phyloP scores from a whole-genome alignment of 1,139 yeast species.

The Ashbya aceris region DNA sequence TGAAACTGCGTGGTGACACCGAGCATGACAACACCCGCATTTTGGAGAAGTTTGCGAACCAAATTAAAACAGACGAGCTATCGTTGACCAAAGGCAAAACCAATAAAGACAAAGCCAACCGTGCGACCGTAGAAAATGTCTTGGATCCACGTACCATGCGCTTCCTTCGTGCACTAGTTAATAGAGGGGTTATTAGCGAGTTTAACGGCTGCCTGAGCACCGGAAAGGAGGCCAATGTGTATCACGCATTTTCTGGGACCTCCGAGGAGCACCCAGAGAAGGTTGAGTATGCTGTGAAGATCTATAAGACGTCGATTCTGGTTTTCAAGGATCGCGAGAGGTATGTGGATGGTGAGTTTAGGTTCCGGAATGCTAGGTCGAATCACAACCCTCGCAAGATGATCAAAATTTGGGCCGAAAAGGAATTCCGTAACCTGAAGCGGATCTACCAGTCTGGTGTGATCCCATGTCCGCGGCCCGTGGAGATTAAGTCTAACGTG shows the following conservation, averaged over 20 bases:
- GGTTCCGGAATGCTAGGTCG: slow-evolving; percentile 76
- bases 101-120: slow-evolving; percentile 73
- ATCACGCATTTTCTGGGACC: slow-evolving; percentile 73
- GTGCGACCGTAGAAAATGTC: slow-evolving; percentile 96
- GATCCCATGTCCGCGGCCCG: slow-evolving; percentile 87
- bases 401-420: slow-evolving; percentile 98
- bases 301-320: slow-evolving; percentile 88
- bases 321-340: slow-evolving; percentile 94
- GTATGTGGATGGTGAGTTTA: slow-evolving; percentile 91
- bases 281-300: slow-evolving; percentile 75
- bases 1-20: slow-evolving; percentile 10
- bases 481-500: slow-evolving; percentile 81
- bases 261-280: slow-evolving; percentile 16
- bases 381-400: slow-evolving; percentile 93
- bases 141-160: slow-evolving; percentile 88
- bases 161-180: slow-evolving; percentile 72
- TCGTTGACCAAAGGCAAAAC: slow-evolving; percentile 46
- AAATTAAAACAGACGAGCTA: slow-evolving; percentile 51
- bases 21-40: slow-evolving; percentile 45
- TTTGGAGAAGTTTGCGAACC: slow-evolving; percentile 51
- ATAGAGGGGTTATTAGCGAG: slow-evolving; percentile 71
- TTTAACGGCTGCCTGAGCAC: slow-evolving; percentile 93
- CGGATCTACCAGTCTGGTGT: slow-evolving; percentile 61
- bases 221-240: slow-evolving; percentile 97
- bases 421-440: slow-evolving; percentile 86